Base-by-base conservation (phyloP, 768 basidiomycete species). In the Suillus tomentosus region DNA sequence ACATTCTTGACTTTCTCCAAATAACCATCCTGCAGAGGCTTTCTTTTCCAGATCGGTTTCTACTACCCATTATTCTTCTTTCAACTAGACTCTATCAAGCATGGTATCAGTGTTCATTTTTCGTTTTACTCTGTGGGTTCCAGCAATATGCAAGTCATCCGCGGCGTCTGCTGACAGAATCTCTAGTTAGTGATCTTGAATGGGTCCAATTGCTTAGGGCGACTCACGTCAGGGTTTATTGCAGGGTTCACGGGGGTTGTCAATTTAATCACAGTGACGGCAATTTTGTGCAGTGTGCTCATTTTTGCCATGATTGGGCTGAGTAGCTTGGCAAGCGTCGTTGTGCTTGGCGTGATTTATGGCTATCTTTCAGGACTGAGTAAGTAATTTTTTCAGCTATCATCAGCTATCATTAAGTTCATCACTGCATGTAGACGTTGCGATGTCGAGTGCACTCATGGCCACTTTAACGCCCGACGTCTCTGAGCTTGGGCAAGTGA, bases 41-140 rank as follows among this genome's bases (percentile, higher is more conserved):
- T 39, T 69, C 60, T n/a, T 59, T 69, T 48, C 47, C 47, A 48
- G 47, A 13, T 14, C 5, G 22, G 47, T 11, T 31, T 78, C 40
- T 81, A 79, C 65, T 84, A 82, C 56, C 84, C 86, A 0, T 78
- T 83, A 48, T 87, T 85, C 71, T 88, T 85, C 70, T 74, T 88
- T n/a, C 87, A 88, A 67, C 69, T 87, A 5, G 81, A 84, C 54
- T 78, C 86, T 2, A 78, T 85, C 14, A 76, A 76, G 62, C 84
- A 84, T 51, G 82, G 82, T 2, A 74, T 86, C 31, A 70, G 74
- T 39, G 63, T 75, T 1, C 74, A 72, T 24, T 31, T 74, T 88
- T 80, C 87, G 0, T 87, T 87, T 66, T 87, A 87, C 67, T 80
- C 80, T 34, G 87, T 86, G 61, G 22, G 13, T 27, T 22, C 22